Evolutionary conservation across 2,329 filamentous ascomycete species (phyloP).

Genomic region (Aspergillus alliaceus): DNA sequence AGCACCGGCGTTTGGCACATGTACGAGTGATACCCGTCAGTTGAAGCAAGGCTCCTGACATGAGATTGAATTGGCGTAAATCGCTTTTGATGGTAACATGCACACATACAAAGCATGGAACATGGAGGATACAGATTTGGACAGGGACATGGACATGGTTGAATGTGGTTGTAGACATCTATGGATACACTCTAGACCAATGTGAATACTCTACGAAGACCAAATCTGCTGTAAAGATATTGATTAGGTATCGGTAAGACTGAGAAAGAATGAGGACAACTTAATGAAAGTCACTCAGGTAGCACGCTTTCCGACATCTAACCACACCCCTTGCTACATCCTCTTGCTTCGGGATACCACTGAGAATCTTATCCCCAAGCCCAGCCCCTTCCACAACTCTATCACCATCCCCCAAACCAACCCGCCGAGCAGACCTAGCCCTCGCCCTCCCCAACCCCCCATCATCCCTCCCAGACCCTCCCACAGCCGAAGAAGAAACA

Average conservation of each 20-base stretch:
- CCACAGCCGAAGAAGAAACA: constrained; percentile 19
- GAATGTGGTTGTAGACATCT: not conserved
- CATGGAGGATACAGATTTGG: not conserved
- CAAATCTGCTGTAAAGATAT: not conserved
- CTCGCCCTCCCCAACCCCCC: not conserved
- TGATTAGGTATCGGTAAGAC: not conserved
- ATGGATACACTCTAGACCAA: not conserved
- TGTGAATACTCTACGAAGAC: not conserved
- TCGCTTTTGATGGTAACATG: not conserved
- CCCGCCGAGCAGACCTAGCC: not conserved
- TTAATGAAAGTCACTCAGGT: not conserved
- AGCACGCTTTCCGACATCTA: not conserved
- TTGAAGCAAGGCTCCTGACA: constrained; percentile 23
- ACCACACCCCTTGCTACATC: not conserved
- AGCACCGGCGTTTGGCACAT: not conserved
- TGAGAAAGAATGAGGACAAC: not conserved
- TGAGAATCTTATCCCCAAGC: not conserved
- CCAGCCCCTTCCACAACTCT: not conserved
- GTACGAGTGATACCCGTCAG: constrained; percentile 21
- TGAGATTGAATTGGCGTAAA: not conserved
- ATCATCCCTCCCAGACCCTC: not conserved
- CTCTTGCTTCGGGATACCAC: not conserved
- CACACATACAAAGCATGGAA: not conserved
- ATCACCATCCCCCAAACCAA: not conserved
- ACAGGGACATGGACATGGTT: not conserved